phyloP scores from a whole-genome alignment of 2,329 filamentous ascomycete genomes.

The Cladophialophora exuberans region DNA sequence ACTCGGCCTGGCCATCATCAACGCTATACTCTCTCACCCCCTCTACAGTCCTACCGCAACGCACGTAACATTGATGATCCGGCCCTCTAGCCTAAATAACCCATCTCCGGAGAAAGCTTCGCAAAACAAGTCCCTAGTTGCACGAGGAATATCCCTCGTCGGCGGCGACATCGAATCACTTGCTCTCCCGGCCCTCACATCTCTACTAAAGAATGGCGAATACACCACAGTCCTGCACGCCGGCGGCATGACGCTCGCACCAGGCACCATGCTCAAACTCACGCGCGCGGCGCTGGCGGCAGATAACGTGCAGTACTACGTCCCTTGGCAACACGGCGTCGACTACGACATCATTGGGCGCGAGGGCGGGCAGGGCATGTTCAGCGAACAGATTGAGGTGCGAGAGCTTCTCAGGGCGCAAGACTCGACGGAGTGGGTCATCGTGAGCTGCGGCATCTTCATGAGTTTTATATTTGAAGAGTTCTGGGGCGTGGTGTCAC shows the following conservation, averaged over 20 bases:
- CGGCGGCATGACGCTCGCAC: conserved; percentile 61
- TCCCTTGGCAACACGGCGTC: conserved; percentile 76
- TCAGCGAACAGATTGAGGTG: conserved; percentile 69
- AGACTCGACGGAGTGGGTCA: conserved; percentile 59
- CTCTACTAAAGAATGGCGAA: conserved; percentile 41
- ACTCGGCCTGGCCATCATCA: conserved; percentile 62
- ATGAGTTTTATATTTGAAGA: conserved; percentile 69
- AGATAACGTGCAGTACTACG: conserved; percentile 54
- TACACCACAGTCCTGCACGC: conserved; percentile 58
- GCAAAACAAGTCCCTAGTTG: conserved; percentile 37
- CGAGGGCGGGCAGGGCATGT: conserved; percentile 62
- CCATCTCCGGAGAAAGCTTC: conserved; percentile 42
- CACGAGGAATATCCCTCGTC: conserved; percentile 47
- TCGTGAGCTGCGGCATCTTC: conserved; percentile 72
- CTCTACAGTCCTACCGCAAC: conserved; percentile 36
- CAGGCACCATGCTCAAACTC: conserved; percentile 63
- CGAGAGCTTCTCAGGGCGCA: conserved; percentile 56
- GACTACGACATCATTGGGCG: conserved; percentile 68
- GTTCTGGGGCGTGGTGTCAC: conserved; percentile 67
- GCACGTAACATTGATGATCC: conserved; percentile 58
- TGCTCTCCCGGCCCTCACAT: conserved; percentile 43
- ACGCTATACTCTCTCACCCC: conserved; percentile 54
- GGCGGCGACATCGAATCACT: conserved; percentile 49
- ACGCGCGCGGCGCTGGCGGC: conserved; percentile 59
- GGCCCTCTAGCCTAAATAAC: conserved; percentile 51